phyloP scores from a whole-genome alignment of 225 moss, liverwort and hornwort species.

The Physcomitrellopsis africana region DNA sequence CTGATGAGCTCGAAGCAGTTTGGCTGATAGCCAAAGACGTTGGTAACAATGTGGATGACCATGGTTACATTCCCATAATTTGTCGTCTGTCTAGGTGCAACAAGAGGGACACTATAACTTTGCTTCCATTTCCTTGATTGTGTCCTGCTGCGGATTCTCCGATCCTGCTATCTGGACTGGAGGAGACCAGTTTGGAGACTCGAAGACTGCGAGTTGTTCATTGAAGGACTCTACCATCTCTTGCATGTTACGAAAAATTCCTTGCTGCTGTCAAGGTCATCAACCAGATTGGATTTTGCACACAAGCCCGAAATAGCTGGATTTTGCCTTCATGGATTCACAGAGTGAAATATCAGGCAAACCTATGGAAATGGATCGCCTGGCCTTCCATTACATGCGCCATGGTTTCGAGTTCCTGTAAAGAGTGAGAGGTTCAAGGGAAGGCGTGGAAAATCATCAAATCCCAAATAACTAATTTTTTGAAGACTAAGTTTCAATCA shows the following conservation, averaged over 20 bases:
- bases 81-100: constrained; percentile 93
- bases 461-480: constrained; percentile 20
- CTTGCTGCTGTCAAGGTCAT: neutral
- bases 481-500: constrained; percentile 24
- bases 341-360: neutral
- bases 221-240: neutral
- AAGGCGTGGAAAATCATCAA: constrained; percentile 22
- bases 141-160: no score
- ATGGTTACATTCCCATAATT: constrained; percentile 94
- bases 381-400: constrained; percentile 28
- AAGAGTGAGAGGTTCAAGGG: constrained; percentile 22
- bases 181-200: no score
- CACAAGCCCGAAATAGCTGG: neutral
- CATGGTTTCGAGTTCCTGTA: constrained; percentile 32
- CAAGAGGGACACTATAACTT: constrained; percentile 55
- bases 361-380: neutral
- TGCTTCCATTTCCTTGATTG: no score
- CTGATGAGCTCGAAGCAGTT: constrained; percentile 90
- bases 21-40: constrained; percentile 88
- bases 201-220: no score
- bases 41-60: constrained; percentile 85
- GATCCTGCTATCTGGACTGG: no score
- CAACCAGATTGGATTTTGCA: neutral
- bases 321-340: neutral
- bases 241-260: constrained; percentile 5